Percentiles rank a stretch among this genome's conserved stretches.
phyloP scores from a whole-genome alignment of 805 yeast genomes.

The Barnettozyma salicaria region DNA sequence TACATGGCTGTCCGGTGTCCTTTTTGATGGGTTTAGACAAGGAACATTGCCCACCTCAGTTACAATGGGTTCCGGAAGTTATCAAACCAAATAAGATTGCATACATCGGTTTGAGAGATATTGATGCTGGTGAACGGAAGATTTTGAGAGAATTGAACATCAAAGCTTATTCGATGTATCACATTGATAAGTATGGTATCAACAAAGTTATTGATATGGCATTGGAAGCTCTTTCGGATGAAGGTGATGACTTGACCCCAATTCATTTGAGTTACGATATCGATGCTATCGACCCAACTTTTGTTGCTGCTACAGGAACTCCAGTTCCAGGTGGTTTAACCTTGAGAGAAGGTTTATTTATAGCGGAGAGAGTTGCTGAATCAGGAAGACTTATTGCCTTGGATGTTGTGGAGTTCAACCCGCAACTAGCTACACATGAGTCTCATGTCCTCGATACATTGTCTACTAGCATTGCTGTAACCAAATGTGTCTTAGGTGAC shows the following conservation, averaged over 20 bases:
- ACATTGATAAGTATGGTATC: slow-evolving; percentile 89
- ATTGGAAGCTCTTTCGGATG: slow-evolving; percentile 48
- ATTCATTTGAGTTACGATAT: slow-evolving; percentile 91
- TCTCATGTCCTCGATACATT: slow-evolving; percentile 77
- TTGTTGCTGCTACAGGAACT: slow-evolving; percentile 96
- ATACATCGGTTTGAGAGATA: slow-evolving; percentile 91
- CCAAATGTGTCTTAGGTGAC: slow-evolving; percentile 93
- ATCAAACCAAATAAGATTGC: slow-evolving; percentile 70
- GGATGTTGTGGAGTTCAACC: slow-evolving; percentile 93
- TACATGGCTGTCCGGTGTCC: slow-evolving; percentile 95
- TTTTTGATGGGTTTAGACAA: slow-evolving; percentile 79
- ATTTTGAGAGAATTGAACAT: slow-evolving; percentile 67
- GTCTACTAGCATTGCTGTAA: slow-evolving; percentile 83
- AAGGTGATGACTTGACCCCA: slow-evolving; percentile 64
- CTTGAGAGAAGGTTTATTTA: slow-evolving; percentile 86
- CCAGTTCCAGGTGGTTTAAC: slow-evolving; percentile 96
- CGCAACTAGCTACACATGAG: slow-evolving; percentile 75
- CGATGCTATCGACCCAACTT: slow-evolving; percentile 92
- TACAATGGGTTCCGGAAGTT: slow-evolving; percentile 71
- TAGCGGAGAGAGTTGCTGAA: slow-evolving; percentile 88
- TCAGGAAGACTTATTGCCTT: slow-evolving; percentile 83
- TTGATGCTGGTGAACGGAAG: slow-evolving; percentile 78
- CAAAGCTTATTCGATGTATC: slow-evolving; percentile 91
- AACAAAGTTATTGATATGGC: slow-evolving; percentile 92
- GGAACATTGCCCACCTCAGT: slow-evolving; percentile 62